A percentile compares a stretch with the other conserved stretches of the same genome.
phyloP scores from a whole-genome alignment of 2,329 filamentous ascomycete species.

The Aspergillus clavatus region DNA sequence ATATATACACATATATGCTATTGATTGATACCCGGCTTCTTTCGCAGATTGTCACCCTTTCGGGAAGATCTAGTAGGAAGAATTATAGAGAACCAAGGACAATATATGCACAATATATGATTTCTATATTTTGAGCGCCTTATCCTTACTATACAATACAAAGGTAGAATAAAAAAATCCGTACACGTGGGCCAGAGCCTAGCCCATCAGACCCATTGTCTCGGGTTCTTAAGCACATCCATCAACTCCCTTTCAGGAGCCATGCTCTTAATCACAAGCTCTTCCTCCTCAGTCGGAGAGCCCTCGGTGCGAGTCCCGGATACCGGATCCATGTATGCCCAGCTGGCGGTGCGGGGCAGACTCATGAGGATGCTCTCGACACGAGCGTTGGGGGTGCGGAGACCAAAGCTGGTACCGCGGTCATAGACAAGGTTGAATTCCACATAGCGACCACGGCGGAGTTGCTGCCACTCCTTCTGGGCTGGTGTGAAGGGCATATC shows the following conservation, averaged over 20 bases:
- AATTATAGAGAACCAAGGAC: background rate
- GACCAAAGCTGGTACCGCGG: constrained; percentile 85
- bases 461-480: constrained; percentile 95
- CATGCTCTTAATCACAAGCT: constrained; percentile 31
- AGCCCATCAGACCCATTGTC: constrained; percentile 52
- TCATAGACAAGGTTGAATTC: constrained; percentile 99
- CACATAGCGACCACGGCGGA: constrained; percentile 89
- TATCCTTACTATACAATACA: background rate
- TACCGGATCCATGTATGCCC: constrained; percentile 84
- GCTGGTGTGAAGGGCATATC: constrained; percentile 82
- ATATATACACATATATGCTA: background rate
- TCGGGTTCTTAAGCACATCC: constrained; percentile 61
- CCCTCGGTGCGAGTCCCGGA: constrained; percentile 41
- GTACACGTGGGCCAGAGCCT: background rate
- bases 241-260: constrained; percentile 69
- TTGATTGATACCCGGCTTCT: background rate
- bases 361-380: constrained; percentile 98
- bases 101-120: background rate
- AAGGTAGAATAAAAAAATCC: background rate
- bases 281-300: constrained; percentile 46
- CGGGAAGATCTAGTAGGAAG: background rate
- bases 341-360: constrained; percentile 83
- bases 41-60: background rate
- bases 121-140: background rate
- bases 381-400: constrained; percentile 85